A percentile compares a stretch with the other conserved stretches of the same genome.
These are phyloP conservation scores for Papiliotrema nemorosa DNA, from an alignment of 1,284 basidiomycete genomes.

Conservation along the genomic window DNA sequence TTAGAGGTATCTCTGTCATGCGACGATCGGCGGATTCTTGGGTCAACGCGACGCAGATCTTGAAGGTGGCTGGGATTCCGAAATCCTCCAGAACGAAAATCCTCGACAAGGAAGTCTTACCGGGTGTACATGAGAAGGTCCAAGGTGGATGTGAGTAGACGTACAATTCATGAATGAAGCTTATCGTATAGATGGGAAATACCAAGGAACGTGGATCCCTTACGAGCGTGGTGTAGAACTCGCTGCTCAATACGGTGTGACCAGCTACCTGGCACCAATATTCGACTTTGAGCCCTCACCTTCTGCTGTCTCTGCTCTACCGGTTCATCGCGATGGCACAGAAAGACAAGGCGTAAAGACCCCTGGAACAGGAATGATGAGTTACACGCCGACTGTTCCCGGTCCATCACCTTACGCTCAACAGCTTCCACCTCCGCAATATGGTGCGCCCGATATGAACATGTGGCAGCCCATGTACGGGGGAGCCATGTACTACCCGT, in stretches of 20 bases:
- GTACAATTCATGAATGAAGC: not conserved
- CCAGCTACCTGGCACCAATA: slow-evolving; percentile 74
- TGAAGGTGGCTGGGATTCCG: slow-evolving; percentile 97
- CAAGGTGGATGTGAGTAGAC: slow-evolving; percentile 74
- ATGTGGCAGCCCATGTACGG: slow-evolving; percentile 21
- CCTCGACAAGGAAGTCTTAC: slow-evolving; percentile 93
- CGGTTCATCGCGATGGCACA: slow-evolving; percentile 33
- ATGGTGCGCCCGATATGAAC: slow-evolving; percentile 27
- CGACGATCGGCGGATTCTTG: slow-evolving; percentile 86
- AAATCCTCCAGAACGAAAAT: slow-evolving; percentile 97
- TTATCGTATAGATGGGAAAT: slow-evolving; percentile 69
- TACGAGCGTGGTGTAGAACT: slow-evolving; percentile 85
- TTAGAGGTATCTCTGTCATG: slow-evolving; percentile 98
- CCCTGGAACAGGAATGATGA: slow-evolving; percentile 10
- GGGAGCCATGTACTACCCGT: slow-evolving; percentile 15
- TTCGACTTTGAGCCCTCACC: slow-evolving; percentile 80
- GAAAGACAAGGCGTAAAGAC: slow-evolving; percentile 22
- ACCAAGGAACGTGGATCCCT: slow-evolving; percentile 99
- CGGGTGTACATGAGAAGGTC: slow-evolving; percentile 96
- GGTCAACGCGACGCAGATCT: slow-evolving; percentile 93
- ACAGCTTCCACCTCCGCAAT: slow-evolving; percentile 29
- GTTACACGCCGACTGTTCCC: slow-evolving; percentile 12
- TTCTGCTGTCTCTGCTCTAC: slow-evolving; percentile 37
- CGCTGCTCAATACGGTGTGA: slow-evolving; percentile 83
- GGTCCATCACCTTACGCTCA: slow-evolving; percentile 25